These are phyloP conservation scores for Lachancea sp. DNA, from an alignment of 805 yeast species.

Conservation along the genomic window DNA sequence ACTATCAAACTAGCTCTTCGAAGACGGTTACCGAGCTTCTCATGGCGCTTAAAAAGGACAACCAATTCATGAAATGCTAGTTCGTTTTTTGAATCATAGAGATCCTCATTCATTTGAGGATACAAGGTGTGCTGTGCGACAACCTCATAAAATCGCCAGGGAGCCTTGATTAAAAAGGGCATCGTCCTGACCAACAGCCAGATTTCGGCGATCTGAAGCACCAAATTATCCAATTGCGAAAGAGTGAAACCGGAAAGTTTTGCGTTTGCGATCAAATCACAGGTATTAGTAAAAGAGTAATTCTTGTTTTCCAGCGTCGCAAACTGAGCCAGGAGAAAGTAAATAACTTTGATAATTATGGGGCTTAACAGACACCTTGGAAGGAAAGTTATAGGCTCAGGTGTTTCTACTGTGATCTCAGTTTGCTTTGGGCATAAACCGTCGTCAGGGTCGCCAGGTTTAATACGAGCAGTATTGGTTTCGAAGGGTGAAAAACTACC, in stretches of 20 bases:
- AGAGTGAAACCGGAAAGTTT: slow-evolving; percentile 3
- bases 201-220: slow-evolving; percentile 4
- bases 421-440: background rate
- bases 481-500: background rate
- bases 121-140: background rate
- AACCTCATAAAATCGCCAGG: slow-evolving; percentile 7
- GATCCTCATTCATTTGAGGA: slow-evolving; percentile 1
- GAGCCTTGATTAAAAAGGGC: slow-evolving; percentile 2
- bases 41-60: slow-evolving; percentile 4
- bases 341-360: background rate
- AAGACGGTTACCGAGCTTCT: background rate
- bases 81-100: background rate
- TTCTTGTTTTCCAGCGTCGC: slow-evolving; percentile 1
- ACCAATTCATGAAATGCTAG: background rate
- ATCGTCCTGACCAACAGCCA: slow-evolving; percentile 1
- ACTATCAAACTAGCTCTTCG: background rate
- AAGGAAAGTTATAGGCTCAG: slow-evolving; percentile 3
- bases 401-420: background rate
- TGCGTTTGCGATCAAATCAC: background rate
- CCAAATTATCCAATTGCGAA: slow-evolving; percentile 4
- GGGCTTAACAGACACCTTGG: slow-evolving; percentile 1
- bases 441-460: background rate
- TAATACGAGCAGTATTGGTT: background rate
- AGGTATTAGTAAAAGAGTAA: slow-evolving; percentile 5
- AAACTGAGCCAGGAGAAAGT: slow-evolving; percentile 4